Base-by-base conservation (phyloP, 73 alveolate species). In the Paramecium tetraurelia region DNA sequence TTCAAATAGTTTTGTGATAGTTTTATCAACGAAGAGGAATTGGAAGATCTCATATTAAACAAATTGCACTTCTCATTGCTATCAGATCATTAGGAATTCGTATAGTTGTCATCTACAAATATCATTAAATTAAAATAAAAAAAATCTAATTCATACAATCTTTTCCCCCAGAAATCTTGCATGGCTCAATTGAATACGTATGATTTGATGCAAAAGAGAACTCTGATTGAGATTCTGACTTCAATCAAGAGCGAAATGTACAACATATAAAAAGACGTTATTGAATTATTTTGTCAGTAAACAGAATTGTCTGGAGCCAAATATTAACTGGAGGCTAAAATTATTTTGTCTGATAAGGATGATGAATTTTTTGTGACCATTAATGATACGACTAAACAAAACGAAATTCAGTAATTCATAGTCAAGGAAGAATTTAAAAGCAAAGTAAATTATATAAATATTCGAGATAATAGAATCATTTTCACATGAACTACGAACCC, bases 401-500 rank as follows among this genome's bases (percentile, higher is more conserved):
- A 35, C 10, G 86, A 72, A 38, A 29, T 72, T 14, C 10, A 33
- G 8, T 38, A 72, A 36, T 72, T 72, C 16, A 29, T 72, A 3
- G 46, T 38, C 8, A 44, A 80, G 21, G 90, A 80, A 14, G 87
- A 75, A 22, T 75, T 75, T 75, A 75, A 75, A 18, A 38, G 68
- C 40, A 35, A 75, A 75, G 87, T 75, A 75, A 5, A 11, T 35
- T 12, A 29, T 75, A n/a, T 53, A 35, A 12, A 33, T 29, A 41
- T 16, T 35, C 38, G 18, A 75, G 87, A 80, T 80, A 0, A 46
- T 80, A 43, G 77, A 80, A 80, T 44, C 76, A 41, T 80, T 80
- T 46, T 80, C 90, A 11, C 90, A 80, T 80, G 90, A 80, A 48
- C 14, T 80, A 43, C 5, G 90, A 80, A 80, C 90, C 1, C 90